phyloP scores from a whole-genome alignment of 2,329 filamentous ascomycete genomes.

The Aaosphaeria arxii region DNA sequence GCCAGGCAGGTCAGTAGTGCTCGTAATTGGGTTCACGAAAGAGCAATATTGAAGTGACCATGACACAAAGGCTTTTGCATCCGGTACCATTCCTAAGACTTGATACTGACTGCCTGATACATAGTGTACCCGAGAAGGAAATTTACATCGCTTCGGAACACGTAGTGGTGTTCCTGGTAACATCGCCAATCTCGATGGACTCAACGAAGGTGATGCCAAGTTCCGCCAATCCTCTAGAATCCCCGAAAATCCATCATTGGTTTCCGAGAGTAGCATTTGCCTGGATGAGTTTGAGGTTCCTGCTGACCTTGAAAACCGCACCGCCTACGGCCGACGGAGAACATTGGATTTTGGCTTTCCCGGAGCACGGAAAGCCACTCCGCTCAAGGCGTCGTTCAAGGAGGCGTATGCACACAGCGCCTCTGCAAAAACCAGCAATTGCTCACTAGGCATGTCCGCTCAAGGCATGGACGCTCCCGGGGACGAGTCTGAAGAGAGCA shows the following conservation, averaged over 20 bases:
- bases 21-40: neutral
- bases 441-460: too few relatives aligned
- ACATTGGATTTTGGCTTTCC: constrained; percentile 33
- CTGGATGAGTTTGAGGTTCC: constrained; percentile 17
- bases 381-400: too few relatives aligned
- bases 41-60: neutral
- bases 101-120: constrained; percentile 4
- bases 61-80: constrained; percentile 2
- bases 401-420: too few relatives aligned
- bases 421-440: too few relatives aligned
- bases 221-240: constrained; percentile 8
- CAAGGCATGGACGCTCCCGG: too few relatives aligned
- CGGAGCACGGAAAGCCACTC: constrained; percentile 11
- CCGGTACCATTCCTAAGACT: constrained; percentile 1
- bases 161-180: too few relatives aligned
- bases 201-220: constrained; percentile 2
- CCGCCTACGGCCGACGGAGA: constrained; percentile 27
- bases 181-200: neutral
- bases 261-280: constrained; percentile 10
- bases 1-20: neutral
- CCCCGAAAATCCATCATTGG: constrained; percentile 2
- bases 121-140: neutral
- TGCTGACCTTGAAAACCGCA: constrained; percentile 24
- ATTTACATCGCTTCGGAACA: too few relatives aligned
- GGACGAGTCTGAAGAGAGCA: too few relatives aligned